A percentile compares a stretch with the other conserved stretches of the same genome.
phyloP scores from a whole-genome alignment of 176 grass and related monocot genomes.

The Miscanthus lutarioriparius region DNA sequence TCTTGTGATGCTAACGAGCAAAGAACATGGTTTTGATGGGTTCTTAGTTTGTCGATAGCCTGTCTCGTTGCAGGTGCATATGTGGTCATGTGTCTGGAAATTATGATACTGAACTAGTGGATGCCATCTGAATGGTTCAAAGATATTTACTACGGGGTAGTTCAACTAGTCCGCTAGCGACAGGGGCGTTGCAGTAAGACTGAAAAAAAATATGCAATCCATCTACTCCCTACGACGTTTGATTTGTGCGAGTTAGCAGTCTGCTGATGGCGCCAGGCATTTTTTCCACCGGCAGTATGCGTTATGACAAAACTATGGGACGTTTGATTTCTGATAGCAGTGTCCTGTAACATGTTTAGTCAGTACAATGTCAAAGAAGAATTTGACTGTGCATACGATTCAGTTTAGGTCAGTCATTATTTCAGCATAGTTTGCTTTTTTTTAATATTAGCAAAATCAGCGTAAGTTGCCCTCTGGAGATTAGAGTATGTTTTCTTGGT shows the following conservation, averaged over 20 bases:
- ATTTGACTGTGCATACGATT: not conserved
- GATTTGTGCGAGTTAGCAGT: not conserved
- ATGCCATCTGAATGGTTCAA: not conserved
- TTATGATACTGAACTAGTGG: not conserved
- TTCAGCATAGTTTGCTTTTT: not conserved
- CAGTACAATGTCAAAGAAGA: not conserved
- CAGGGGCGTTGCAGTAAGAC: not conserved
- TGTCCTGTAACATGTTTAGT: not conserved
- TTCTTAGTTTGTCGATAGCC: not conserved
- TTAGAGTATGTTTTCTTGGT: not conserved
- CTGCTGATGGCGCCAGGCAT: not conserved
- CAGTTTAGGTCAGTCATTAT: not conserved
- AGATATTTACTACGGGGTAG: not conserved
- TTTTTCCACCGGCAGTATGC: not conserved
- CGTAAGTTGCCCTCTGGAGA: not conserved
- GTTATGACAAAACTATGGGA: not conserved
- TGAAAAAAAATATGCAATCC: not conserved
- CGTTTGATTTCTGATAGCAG: not conserved
- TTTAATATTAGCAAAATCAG: not conserved
- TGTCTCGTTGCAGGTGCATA: not conserved
- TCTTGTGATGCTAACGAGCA: not conserved
- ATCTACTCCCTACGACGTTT: not conserved
- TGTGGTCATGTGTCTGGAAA: not conserved
- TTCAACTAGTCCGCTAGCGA: conserved; percentile 3
- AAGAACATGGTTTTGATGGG: not conserved